Evolutionary conservation across 2,329 filamentous ascomycete species (phyloP).

Genomic region (Cladophialophora immunda): DNA sequence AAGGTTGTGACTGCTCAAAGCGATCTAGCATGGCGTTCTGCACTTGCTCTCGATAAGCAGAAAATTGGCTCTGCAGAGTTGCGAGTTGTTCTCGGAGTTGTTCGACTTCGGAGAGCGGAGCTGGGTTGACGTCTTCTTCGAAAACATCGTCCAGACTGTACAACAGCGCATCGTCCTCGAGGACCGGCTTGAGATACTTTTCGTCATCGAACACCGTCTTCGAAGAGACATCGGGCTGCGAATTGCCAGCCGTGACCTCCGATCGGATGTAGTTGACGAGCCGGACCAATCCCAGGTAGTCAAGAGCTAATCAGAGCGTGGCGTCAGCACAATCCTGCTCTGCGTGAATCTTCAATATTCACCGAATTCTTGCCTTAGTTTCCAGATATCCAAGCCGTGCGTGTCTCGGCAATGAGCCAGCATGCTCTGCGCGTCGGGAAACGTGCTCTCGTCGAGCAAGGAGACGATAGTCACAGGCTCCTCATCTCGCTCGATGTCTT

Average conservation of each 20-base stretch:
- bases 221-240: constrained; percentile 65
- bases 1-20: constrained; percentile 60
- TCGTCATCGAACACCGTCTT: constrained; percentile 76
- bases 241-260: constrained; percentile 56
- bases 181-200: constrained; percentile 79
- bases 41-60: constrained; percentile 71
- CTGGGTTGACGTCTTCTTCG: constrained; percentile 47
- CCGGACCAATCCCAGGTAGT: constrained; percentile 78
- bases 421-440: constrained; percentile 71
- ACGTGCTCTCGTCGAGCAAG: constrained; percentile 72
- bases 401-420: constrained; percentile 72
- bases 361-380: constrained; percentile 62
- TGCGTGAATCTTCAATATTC: constrained; percentile 41
- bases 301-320: constrained; percentile 57
- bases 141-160: constrained; percentile 84
- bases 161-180: constrained; percentile 89
- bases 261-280: constrained; percentile 73
- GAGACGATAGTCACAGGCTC: constrained; percentile 72
- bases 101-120: constrained; percentile 60
- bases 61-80: constrained; percentile 67
- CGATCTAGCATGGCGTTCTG: constrained; percentile 72
- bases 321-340: constrained; percentile 28
- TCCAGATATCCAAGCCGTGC: constrained; percentile 72
- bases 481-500: constrained; percentile 68
- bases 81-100: constrained; percentile 70